Evolutionary conservation across 805 yeast genomes (phyloP).

Genomic region (Monosporozyma unispora): DNA sequence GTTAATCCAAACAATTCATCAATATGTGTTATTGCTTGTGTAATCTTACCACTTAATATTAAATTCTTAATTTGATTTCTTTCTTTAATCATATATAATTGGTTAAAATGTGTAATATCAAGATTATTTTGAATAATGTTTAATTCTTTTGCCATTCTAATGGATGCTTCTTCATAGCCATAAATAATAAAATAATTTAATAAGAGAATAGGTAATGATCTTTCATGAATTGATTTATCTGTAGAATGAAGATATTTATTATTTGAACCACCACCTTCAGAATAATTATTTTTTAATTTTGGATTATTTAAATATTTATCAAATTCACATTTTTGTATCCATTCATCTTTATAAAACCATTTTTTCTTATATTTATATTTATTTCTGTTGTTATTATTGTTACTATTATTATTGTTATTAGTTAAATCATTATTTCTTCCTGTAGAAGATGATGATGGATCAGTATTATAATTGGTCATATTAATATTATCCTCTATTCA

Average conservation of each 20-base stretch:
- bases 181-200: conserved; percentile 69
- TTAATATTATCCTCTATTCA: too few species aligned
- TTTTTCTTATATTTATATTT: background rate
- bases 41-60: conserved; percentile 20
- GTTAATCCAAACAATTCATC: conserved; percentile 23
- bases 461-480: too few species aligned
- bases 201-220: conserved; percentile 31
- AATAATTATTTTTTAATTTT: background rate
- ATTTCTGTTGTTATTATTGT: background rate
- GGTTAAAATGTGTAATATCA: conserved; percentile 26
- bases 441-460: background rate
- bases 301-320: background rate
- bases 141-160: conserved; percentile 51
- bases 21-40: conserved; percentile 26
- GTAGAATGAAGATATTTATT: background rate
- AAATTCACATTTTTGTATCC: background rate
- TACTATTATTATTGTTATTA: background rate
- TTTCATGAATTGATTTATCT: background rate
- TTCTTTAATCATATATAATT: conserved; percentile 20
- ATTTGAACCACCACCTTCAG: background rate
- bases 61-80: conserved; percentile 19
- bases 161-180: conserved; percentile 65
- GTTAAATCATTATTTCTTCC: background rate
- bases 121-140: conserved; percentile 23
- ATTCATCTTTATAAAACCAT: conserved; percentile 1